Percentiles rank a stretch among this genome's conserved stretches.
Evolutionary conservation across 106 monocot species (phyloP).

Genomic region (Dendrobium officinale): DNA sequence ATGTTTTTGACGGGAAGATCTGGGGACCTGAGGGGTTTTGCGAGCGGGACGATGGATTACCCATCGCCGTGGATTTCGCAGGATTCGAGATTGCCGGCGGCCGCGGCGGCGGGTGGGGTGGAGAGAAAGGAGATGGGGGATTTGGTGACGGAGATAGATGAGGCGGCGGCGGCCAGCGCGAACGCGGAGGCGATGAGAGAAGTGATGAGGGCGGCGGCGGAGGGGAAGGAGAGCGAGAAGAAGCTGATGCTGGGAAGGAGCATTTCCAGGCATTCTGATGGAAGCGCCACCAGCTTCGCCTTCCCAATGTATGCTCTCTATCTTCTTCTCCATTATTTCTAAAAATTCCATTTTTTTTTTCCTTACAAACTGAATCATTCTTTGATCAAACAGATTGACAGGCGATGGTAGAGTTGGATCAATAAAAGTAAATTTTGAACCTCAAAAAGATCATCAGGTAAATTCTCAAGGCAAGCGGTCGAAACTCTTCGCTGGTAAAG

Average conservation of each 20-base stretch:
- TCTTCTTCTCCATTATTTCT: neutral
- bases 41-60: neutral
- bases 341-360: too few species aligned
- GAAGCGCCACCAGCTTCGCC: slow-evolving; percentile 48
- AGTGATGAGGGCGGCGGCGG: slow-evolving; percentile 19
- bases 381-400: too few species aligned
- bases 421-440: too few species aligned
- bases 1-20: slow-evolving; percentile 26
- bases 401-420: too few species aligned
- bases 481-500: too few species aligned
- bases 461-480: too few species aligned
- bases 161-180: neutral
- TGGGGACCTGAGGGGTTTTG: slow-evolving; percentile 17
- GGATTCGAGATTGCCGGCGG: neutral
- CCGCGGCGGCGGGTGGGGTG: neutral
- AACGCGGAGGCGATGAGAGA: slow-evolving; percentile 38
- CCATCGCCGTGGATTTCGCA: neutral
- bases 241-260: slow-evolving; percentile 4
- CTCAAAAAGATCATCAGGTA: too few species aligned
- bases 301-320: slow-evolving; percentile 49
- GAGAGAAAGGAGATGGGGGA: neutral
- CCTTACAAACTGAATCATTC: too few species aligned
- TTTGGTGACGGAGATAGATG: neutral
- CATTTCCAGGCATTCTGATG: slow-evolving; percentile 35
- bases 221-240: slow-evolving; percentile 2